These are phyloP conservation scores for Spathaspora jeffriesii DNA, from an alignment of 1,139 yeast genomes.

Conservation along the genomic window DNA sequence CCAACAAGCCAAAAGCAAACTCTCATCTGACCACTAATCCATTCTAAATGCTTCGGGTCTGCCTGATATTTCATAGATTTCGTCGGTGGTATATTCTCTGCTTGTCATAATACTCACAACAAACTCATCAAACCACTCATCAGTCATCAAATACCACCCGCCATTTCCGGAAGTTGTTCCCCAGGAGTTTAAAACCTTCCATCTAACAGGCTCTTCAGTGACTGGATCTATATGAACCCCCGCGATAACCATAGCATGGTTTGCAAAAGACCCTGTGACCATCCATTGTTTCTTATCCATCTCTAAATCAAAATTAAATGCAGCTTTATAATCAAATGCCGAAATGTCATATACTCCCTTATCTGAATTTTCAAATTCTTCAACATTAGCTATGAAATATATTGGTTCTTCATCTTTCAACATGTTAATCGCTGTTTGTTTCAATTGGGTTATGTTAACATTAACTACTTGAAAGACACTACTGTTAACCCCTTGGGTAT, in stretches of 20 bases:
- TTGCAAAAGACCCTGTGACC: constrained; percentile 55
- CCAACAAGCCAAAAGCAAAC: too few relatives aligned
- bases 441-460: constrained; percentile 57
- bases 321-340: constrained; percentile 68
- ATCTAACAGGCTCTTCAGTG: constrained; percentile 44
- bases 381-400: constrained; percentile 85
- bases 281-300: constrained; percentile 55
- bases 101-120: constrained; percentile 81
- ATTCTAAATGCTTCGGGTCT: too few relatives aligned
- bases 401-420: constrained; percentile 74
- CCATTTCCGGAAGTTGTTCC: constrained; percentile 73
- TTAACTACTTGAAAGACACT: constrained; percentile 48
- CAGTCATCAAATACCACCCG: constrained; percentile 81
- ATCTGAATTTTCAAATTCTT: constrained; percentile 60
- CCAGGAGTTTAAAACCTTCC: constrained; percentile 90
- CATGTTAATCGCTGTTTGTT: constrained; percentile 63
- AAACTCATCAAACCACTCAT: constrained; percentile 78
- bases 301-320: constrained; percentile 54
- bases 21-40: too few relatives aligned
- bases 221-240: constrained; percentile 59
- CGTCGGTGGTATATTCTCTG: constrained; percentile 47
- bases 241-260: constrained; percentile 84
- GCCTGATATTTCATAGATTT: too few relatives aligned
- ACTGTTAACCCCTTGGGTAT: constrained; percentile 69
- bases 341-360: constrained; percentile 71